Evolutionary conservation across 2,329 filamentous ascomycete species (phyloP).

Genomic region (Pezicula rhizophila): DNA sequence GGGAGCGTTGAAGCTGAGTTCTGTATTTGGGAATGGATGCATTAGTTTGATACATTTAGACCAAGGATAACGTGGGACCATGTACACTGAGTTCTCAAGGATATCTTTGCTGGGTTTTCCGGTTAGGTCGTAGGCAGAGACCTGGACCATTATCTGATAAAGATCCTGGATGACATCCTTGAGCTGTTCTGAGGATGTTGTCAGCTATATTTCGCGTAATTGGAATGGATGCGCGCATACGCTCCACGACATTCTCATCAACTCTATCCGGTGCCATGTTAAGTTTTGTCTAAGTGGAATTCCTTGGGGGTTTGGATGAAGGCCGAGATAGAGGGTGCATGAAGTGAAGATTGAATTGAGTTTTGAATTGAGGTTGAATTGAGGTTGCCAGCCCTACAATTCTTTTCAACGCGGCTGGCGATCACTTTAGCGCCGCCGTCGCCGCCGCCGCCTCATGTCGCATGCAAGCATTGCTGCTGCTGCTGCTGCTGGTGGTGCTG

Average conservation of each 20-base stretch:
- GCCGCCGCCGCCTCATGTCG: too few species aligned
- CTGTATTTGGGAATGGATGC: slow-evolving; percentile 25
- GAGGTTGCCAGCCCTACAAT: not conserved
- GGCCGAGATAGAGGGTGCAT: not conserved
- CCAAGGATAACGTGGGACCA: slow-evolving; percentile 3
- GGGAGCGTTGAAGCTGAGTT: slow-evolving; percentile 33
- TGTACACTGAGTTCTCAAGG: slow-evolving; percentile 46
- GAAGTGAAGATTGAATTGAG: too few species aligned
- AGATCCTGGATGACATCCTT: slow-evolving; percentile 59
- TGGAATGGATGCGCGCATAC: slow-evolving; percentile 16
- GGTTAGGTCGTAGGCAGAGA: slow-evolving; percentile 52
- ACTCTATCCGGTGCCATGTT: slow-evolving; percentile 30
- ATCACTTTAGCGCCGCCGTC: too few species aligned
- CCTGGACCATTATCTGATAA: slow-evolving; percentile 58
- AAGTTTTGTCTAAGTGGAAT: too few species aligned
- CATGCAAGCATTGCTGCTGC: too few species aligned
- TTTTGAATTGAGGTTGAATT: too few species aligned
- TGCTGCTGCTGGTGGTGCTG: too few species aligned
- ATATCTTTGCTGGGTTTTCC: slow-evolving; percentile 45
- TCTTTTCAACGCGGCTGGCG: too few species aligned
- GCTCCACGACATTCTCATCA: slow-evolving; percentile 31
- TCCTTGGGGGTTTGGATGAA: not conserved
- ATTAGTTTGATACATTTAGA: not conserved
- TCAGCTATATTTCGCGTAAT: not conserved
- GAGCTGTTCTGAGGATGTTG: slow-evolving; percentile 41